Base-by-base conservation (phyloP, 73 alveolate species). In the Paramecium biaurelia region DNA sequence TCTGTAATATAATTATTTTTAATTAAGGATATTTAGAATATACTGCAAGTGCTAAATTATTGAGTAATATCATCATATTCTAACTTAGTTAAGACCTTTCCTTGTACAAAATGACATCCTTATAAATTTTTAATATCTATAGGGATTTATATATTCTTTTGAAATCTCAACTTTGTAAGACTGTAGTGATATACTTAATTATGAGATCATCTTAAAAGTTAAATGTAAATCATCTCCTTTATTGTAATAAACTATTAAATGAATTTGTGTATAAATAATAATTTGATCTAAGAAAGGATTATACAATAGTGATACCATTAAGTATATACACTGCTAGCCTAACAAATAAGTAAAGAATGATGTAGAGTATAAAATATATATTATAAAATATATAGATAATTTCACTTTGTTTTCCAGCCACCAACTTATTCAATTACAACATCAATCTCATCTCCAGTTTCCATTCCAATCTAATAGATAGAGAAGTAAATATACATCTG, bases 341-440 rank as follows among this genome's bases (percentile, higher is more conserved):
- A 53, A 53, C 6, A 53, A 4, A 18, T 53, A 15, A 7, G 30
- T 5, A 53, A 21, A 18, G 68, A 53, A 53, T 18, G 68, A 53
- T 15, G 11, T 10, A 18, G 32, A 53, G 30, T n/a, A 53, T 53
- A 53, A 53, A 53, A n/a, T 53, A 18, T 53, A 53, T 53, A 47
- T 53, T 53, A 53, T 53, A 18, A 53, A 53, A 53, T 53, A 53
- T 53, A 53, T 12, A 5, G 32, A 53, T 53, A 53, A 20, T 53
- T 53, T 53, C 68, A 53, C 30, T 18, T 53, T 53, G 18, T 53
- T n/a, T 20, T 53, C 30, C 12, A n/a, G 6, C 93, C 93, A 20
- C 93, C 93, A 67, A 86, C 93, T 38, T 86, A 76, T 63, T 86
- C 93, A 63, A 86, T 76, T 34, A 86, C 93, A 41, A 86, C 93